phyloP scores from a whole-genome alignment of 129 eudicot genomes.

The carrot (Daucus carota) region DH1_v3.0 NC_030385.2:870501-871000 shows the following conservation, averaged over 20 bases:
- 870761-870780: slow-evolving; percentile 14
- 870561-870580: not conserved
- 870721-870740: not conserved
- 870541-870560: slow-evolving; percentile 11
- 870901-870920: not conserved
- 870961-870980: not conserved
- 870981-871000: not conserved
- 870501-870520: slow-evolving; percentile 24
- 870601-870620: not conserved
- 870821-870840: slow-evolving; percentile 8
- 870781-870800: slow-evolving; percentile 1
- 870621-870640: not conserved
- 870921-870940: not conserved
- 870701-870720: not conserved
- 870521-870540: slow-evolving; percentile 13
- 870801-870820: slow-evolving; percentile 8
- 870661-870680: not conserved
- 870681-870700: not conserved
- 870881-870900: not conserved
- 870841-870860: not conserved
- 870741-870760: not conserved
- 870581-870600: not conserved
- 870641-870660: not conserved
- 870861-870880: slow-evolving; percentile 7
- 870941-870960: not conserved